Base-by-base conservation (phyloP, 2,329 filamentous ascomycete species). In the Venturia aucupariae region DNA sequence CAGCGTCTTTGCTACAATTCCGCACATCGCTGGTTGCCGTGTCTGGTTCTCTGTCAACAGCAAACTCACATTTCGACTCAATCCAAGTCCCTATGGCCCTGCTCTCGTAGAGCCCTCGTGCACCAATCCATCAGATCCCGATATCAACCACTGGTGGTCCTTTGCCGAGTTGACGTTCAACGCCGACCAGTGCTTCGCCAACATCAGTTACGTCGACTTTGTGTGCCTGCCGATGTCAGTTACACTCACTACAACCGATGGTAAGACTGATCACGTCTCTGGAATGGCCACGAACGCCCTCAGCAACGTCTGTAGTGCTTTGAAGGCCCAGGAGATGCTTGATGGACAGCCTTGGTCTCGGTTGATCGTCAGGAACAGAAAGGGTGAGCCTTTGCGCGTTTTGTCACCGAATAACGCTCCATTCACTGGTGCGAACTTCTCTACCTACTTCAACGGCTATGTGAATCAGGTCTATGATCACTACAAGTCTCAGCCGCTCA, bases 181-280 rank as follows among this genome's bases (percentile, higher is more conserved):
- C 66, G 72, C 76, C 65, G 66, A 71, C 3, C 79, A 81, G 66
- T 69, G 81, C 19, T 81, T 80, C 65, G 79, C 78, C 39, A 81
- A 81, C 65, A 86, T 92, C 69, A 85, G 88, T 67, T 87, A 88
- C 72, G 89, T 92, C 62, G 89, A 92, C 77, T 92, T 92, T 75
- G 82, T 91, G 67, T 76, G 74, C 60, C 72, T 80, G 4, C 79
- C 76, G 0, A 74, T 81, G 35, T 76, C 69, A 72, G 88, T 68
- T 76, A 76, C 70, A 3, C 66, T 77, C 22, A 68, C 75, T 55
- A 75, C 74, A 66, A 70, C 72, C 0, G 71, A 72, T 41, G 78
- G 78, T 11, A 68, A 72, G 5, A 72, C 72, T 1, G 75, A 80
- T 63, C 72, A 71, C 30, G 74, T 88, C n/a, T 75, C 78, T 1